Evolutionary conservation across 2,329 filamentous ascomycete genomes (phyloP).

Genomic region (Rhynchosporium graminicola): DNA sequence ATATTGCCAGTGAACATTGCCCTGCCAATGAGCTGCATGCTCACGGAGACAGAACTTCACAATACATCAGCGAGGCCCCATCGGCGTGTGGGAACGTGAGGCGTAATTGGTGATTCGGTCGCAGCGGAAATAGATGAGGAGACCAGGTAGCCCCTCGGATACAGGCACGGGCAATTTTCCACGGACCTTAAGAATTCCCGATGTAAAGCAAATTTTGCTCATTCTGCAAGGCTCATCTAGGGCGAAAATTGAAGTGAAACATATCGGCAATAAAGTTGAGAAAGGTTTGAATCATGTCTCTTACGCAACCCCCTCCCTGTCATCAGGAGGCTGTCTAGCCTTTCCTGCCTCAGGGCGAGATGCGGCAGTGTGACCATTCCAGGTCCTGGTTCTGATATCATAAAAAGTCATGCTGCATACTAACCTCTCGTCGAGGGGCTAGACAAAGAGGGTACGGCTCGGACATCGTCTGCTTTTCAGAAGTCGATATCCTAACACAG

Average conservation of each 20-base stretch:
- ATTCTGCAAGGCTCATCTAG: conserved; percentile 7
- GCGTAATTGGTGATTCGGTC: conserved; percentile 13
- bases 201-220: conserved; percentile 16
- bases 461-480: conserved; percentile 14
- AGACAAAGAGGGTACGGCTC: neutral
- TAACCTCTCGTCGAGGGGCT: neutral
- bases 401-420: conserved; percentile 1
- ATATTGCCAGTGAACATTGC: neutral
- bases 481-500: conserved; percentile 24
- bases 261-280: neutral
- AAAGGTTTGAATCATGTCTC: neutral
- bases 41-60: neutral
- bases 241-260: conserved; percentile 14
- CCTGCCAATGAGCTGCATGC: conserved; percentile 10
- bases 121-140: conserved; percentile 14
- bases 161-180: conserved; percentile 17
- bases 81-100: conserved; percentile 15
- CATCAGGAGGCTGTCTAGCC: conserved; percentile 5
- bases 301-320: neutral
- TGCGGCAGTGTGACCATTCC: conserved; percentile 2
- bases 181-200: conserved; percentile 12
- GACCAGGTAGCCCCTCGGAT: conserved; percentile 7
- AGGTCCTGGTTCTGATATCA: conserved; percentile 6
- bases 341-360: neutral
- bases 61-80: conserved; percentile 11